These are phyloP conservation scores for Pezicula neosporulosa DNA, from an alignment of 2,329 filamentous ascomycete genomes.

Conservation along the genomic window DNA sequence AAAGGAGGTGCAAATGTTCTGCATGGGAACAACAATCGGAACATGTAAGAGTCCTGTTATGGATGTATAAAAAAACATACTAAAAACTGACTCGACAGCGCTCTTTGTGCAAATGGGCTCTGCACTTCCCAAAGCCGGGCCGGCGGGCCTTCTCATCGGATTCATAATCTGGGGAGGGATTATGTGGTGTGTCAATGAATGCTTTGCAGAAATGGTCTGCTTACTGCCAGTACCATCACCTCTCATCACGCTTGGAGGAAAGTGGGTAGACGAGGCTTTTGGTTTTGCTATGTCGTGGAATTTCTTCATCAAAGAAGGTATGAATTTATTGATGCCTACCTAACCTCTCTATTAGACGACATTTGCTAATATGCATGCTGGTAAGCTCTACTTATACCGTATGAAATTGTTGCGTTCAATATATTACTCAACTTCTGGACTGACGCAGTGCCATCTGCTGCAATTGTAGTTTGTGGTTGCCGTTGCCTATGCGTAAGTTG, in stretches of 20 bases:
- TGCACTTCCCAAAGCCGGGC: conserved; percentile 51
- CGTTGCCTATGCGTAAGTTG: conserved; percentile 31
- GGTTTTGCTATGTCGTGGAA: conserved; percentile 50
- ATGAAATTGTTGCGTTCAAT: conserved; percentile 35
- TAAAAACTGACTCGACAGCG: conserved; percentile 27
- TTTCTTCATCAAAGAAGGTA: conserved; percentile 45
- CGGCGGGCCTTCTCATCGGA: conserved; percentile 49
- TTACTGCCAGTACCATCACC: conserved; percentile 48
- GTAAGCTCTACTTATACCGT: conserved; percentile 41
- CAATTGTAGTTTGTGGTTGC: conserved; percentile 28
- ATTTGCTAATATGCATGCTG: neutral
- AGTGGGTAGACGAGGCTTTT: conserved; percentile 48
- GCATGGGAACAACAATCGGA: conserved; percentile 46
- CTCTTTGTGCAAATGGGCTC: conserved; percentile 57
- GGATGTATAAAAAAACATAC: neutral
- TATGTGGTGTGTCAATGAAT: conserved; percentile 43
- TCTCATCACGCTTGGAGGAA: conserved; percentile 47
- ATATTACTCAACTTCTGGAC: conserved; percentile 35
- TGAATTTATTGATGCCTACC: neutral
- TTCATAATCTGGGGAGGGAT: conserved; percentile 47
- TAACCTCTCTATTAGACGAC: neutral
- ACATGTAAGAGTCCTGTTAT: conserved; percentile 28
- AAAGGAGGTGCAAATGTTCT: conserved; percentile 5
- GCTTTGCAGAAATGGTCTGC: conserved; percentile 50
- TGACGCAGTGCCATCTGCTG: conserved; percentile 28